Conservation (phyloP, 2,329 filamentous ascomycete species). For the Clonostachys byssicola region DNA sequence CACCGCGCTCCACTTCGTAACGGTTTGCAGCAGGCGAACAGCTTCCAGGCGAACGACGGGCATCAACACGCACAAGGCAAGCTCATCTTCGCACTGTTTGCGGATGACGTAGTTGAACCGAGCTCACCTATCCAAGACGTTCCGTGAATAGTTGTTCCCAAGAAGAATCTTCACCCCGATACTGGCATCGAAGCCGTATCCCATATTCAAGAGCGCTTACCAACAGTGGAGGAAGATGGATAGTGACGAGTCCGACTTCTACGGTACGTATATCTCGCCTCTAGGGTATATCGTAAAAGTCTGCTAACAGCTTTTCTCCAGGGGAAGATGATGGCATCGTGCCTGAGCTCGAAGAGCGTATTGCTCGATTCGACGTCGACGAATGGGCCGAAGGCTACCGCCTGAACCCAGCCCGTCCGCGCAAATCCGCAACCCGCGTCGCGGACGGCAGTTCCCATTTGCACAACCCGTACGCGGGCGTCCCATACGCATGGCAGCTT, state of each 20-base stretch:
- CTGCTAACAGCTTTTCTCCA: neutral
- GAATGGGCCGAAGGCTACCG: constrained; percentile 32
- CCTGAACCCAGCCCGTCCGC: constrained; percentile 16
- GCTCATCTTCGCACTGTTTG: too few relatives aligned
- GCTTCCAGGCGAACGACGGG: too few relatives aligned
- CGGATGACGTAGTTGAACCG: too few relatives aligned
- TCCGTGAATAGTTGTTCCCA: too few relatives aligned
- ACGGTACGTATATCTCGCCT: constrained; percentile 31
- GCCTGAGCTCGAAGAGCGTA: constrained; percentile 40
- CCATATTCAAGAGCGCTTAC: too few relatives aligned
- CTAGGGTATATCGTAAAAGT: neutral
- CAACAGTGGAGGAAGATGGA: constrained; percentile 20
- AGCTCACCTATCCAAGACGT: too few relatives aligned
- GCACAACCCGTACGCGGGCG: constrained; percentile 57
- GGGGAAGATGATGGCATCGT: constrained; percentile 52
- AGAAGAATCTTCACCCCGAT: too few relatives aligned
- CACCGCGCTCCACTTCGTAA: too few relatives aligned
- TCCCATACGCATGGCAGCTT: constrained; percentile 55
- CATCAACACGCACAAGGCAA: too few relatives aligned
- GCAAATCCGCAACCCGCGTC: constrained; percentile 20
- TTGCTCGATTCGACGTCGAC: constrained; percentile 42
- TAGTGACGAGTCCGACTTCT: constrained; percentile 51
- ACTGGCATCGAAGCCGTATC: too few relatives aligned
- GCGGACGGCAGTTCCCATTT: neutral
- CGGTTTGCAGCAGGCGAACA: too few relatives aligned